Percentiles rank a stretch among this genome's conserved stretches.
These are phyloP conservation scores for Ophiorrhiza pumila DNA, from an alignment of 257 asterid genomes.

Conservation along the genomic window DNA sequence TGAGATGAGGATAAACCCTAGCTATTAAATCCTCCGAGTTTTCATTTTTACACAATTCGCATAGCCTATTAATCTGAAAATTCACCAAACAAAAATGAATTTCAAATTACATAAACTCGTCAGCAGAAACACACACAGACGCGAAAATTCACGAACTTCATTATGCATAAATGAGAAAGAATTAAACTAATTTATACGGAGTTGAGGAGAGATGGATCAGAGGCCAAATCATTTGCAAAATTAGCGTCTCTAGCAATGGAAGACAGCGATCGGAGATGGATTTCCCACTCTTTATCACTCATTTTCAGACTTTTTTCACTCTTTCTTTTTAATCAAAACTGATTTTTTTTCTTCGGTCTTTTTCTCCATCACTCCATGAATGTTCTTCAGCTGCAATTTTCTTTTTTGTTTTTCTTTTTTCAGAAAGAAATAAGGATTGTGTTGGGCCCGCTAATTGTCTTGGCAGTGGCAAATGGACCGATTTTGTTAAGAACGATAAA, in stretches of 20 bases:
- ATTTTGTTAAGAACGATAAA: too few relatives aligned
- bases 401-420: too few relatives aligned
- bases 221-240: constrained; percentile 59
- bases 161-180: not conserved
- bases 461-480: too few relatives aligned
- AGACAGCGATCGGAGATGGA: constrained; percentile 71
- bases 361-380: too few relatives aligned
- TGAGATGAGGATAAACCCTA: constrained; percentile 81
- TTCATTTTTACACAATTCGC: constrained; percentile 65
- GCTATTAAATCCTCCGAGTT: constrained; percentile 76
- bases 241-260: constrained; percentile 76
- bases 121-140: not conserved
- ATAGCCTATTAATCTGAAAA: constrained; percentile 61
- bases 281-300: constrained; percentile 53
- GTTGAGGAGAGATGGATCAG: constrained; percentile 67
- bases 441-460: too few relatives aligned
- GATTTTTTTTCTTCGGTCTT: too few relatives aligned
- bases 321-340: not conserved
- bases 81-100: not conserved
- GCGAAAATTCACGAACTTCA: not conserved
- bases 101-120: not conserved
- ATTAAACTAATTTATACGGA: constrained; percentile 36
- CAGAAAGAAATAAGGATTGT: not conserved
- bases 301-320: not conserved
- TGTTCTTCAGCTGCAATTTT: too few relatives aligned